Evolutionary conservation across 1,284 basidiomycete genomes (phyloP), one percentile per base, ranked within the genome.

Genomic region (Singerocomus inundabilis): DNA sequence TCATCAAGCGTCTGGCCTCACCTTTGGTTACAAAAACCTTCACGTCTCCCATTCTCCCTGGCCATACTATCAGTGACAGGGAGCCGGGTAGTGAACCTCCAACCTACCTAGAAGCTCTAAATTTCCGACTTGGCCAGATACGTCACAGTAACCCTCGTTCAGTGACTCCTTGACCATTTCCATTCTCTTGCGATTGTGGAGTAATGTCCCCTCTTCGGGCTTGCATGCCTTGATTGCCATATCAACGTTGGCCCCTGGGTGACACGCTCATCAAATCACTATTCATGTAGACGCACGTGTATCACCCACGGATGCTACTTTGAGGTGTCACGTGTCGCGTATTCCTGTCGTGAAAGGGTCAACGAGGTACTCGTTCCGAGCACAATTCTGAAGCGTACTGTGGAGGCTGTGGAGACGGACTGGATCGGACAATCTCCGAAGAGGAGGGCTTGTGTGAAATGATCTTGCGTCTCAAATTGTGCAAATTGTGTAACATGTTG

Each of bases 61-160:
- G 6, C 12, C 11, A 52, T 43, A 26, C 16, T 25, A 29, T 57
- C 28, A 59, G 6, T 21, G n/a, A 36, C 18, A 5, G 8, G 7
- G 6, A n/a, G 6, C 13, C 12, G 4, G 26, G 29, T 5, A 13
- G 5, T 26, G 10, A n/a, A 30, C n/a, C 6, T 24, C 7, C 18
- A 21, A 52, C 67, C 49, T 58, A 84, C 89, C 87, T 18, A 85
- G 71, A 28, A 78, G 67, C 26, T 72, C 74, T 43, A 93, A 69
- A 65, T 91, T 79, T 2, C 81, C 82, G 12, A 74, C 73, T 43
- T 80, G 76, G 2, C 88, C 91, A 44, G 82, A 84, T 8, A 85
- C 71, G 68, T 94, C 92, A 57, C 92, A 94, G 63, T 93, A 94
- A 4, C 87, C 83, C 53, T 89, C 85, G 57, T 91, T 78, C 29